These are phyloP conservation scores for Funneliformis mosseae DNA, from an alignment of 192 early-diverging fungal species.

Conservation along the genomic window DNA sequence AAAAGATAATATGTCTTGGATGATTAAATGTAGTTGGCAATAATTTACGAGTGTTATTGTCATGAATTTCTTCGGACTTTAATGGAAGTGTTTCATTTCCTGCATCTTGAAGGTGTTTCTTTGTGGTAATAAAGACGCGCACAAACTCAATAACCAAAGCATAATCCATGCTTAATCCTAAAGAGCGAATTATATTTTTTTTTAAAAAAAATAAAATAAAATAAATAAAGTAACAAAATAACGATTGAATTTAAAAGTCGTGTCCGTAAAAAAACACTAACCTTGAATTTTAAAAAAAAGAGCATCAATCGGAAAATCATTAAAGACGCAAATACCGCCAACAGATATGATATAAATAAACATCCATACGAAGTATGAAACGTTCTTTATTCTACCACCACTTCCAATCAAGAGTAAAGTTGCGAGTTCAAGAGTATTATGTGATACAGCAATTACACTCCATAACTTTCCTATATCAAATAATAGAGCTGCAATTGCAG, in stretches of 20 bases:
- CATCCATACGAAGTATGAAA: background rate
- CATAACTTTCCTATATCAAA: slow-evolving; percentile 32
- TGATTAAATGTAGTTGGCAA: background rate
- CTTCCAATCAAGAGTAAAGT: slow-evolving; percentile 21
- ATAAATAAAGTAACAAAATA: background rate
- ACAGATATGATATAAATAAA: background rate
- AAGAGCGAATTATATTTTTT: background rate
- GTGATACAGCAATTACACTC: slow-evolving; percentile 12
- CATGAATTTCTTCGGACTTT: background rate
- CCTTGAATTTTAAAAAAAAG: slow-evolving; percentile 9
- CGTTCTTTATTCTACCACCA: slow-evolving; percentile 18
- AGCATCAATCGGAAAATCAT: background rate
- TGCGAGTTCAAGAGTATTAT: slow-evolving; percentile 27
- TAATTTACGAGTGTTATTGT: background rate
- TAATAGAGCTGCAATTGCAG: background rate
- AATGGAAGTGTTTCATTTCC: background rate
- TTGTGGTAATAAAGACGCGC: background rate
- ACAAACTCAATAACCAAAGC: slow-evolving; percentile 1
- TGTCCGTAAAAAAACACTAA: background rate
- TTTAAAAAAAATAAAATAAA: background rate
- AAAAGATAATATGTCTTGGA: background rate
- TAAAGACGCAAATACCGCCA: background rate
- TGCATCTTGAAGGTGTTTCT: background rate
- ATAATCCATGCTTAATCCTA: slow-evolving; percentile 2
- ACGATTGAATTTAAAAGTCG: too few species aligned